These are phyloP conservation scores for Fusarium cyanostomum DNA, from an alignment of 2,329 filamentous ascomycete genomes.

Conservation along the genomic window DNA sequence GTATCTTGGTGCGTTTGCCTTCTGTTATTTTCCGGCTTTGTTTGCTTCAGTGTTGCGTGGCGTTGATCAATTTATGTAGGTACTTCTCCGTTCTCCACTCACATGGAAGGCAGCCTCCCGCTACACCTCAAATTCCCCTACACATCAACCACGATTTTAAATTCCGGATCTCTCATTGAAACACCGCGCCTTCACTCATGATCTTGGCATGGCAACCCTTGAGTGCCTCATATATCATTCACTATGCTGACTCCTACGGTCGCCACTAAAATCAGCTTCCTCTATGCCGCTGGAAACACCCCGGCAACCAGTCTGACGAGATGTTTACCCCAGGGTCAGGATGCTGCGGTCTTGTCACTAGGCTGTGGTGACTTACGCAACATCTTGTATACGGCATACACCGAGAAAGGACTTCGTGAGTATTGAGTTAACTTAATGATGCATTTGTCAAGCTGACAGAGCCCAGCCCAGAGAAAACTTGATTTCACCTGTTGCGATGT, in stretches of 20 bases:
- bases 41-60: not conserved
- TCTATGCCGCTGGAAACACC: conserved; percentile 64
- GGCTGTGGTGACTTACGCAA: conserved; percentile 67
- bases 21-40: no score
- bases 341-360: conserved; percentile 61
- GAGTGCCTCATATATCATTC: not conserved
- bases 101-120: not conserved
- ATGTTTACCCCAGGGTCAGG: conserved; percentile 58
- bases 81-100: conserved; percentile 17
- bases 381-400: conserved; percentile 63
- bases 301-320: conserved; percentile 61
- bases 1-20: not conserved
- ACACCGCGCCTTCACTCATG: not conserved
- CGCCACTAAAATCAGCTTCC: conserved; percentile 44
- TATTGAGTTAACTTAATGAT: not conserved
- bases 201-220: not conserved
- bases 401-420: conserved; percentile 52
- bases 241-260: conserved; percentile 52
- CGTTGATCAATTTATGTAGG: not conserved
- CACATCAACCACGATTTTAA: not conserved
- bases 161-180: not conserved
- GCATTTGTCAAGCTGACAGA: conserved; percentile 32
- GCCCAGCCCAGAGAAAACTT: conserved; percentile 52
- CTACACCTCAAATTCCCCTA: not conserved
- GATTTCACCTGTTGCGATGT: conserved; percentile 68